Evolutionary conservation across 2,329 filamentous ascomycete genomes (phyloP), one percentile per base, ranked within the genome.

Genomic region (Orbilia quercus): DNA sequence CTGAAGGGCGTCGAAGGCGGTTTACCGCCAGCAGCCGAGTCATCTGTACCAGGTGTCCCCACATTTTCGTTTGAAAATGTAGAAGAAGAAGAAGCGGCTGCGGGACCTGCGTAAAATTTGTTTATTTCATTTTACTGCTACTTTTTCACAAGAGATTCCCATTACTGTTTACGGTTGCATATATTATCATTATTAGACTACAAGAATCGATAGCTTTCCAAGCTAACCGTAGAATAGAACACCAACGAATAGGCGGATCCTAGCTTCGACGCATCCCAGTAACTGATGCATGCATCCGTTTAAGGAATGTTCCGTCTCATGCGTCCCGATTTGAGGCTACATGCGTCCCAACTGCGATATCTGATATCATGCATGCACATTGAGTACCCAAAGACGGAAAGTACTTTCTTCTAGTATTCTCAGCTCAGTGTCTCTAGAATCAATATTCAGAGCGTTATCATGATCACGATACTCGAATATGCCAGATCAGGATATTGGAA

Each of bases 1-100:
- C 81, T 81, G 40, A 82, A 82, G 53, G 81, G 81, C 78, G 83
- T 83, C 12, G 81, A 82, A 65, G 79, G 77, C 22, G 85, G 83
- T 12, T 79, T 91, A 64, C 83, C 88, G 1, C 83, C 83, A 1
- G 80, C 83, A 59, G 91, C 91, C 11, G 90, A 91, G 78, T 84
- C 84, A 76, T 92, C 94, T 4, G 88, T 95, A 67, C 94, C 94
- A 12, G 93, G 93, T 1, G 84, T 86, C 76, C 93, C 93, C 57
- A 90, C 87, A 44, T 96, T 96, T 82, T 84, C 87, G 78, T 96
- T 97, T 82, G 89, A 91, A 82, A 96, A 96, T 80, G 85, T 95
- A 58, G 84, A 85, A 77, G 82, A 81, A 36, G 75, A 81, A 36
- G 75, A 73, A 45, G 60, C 45, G 12, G 28, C 45, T 36, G 60